Evolutionary conservation across 2,329 filamentous ascomycete genomes (phyloP), one percentile per base, ranked within the genome.

Genomic region (Hirsutella thompsonii): DNA sequence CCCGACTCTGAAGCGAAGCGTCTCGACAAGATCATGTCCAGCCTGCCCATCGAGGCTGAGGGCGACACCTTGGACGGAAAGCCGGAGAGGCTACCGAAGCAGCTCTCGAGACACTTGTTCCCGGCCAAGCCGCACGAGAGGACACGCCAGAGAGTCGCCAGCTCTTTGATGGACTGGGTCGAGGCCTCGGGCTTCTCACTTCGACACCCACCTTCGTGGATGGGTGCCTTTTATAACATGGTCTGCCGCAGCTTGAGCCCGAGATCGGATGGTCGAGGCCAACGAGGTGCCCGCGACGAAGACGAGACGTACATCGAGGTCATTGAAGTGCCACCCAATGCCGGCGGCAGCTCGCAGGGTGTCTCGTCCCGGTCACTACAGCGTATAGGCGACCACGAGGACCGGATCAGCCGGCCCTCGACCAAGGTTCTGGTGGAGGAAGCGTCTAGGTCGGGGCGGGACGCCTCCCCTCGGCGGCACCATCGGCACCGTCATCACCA

Each of bases 31-130:
- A 75, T 86, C 19, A 74, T 89, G 3, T 58, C 76, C 3, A 72
- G 80, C 36, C 75, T 89, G 59, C 82, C 85, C 1, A 82, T 93
- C 50, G 60, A 69, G 23, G 61, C 63, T 0, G 62, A 67, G 38
- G 62, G 60, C 8, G 49, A 78, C 57, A 76, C 80, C 41, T 69
- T 77, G 0, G 70, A 79, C 36, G 73, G 81, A 37, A 74, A 70
- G 47, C 76, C 73, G 10, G 83, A 89, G 57, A 69, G 83, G 2
- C 80, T 93, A 41, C 88, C 87, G 0, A 87, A 85, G 47, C 80
- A 88, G 49, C 69, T 94, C 3, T 80, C 84, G 1, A 70, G 86
- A 33, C 72, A 81, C 39, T 67, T 92, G 3, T 74, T 94, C 32
- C 87, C 87, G 0, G 63, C 65, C 0, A 57, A 60, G 8, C 66